phyloP scores from a whole-genome alignment of 768 basidiomycete genomes.

The Artomyces pyxidatus region DNA sequence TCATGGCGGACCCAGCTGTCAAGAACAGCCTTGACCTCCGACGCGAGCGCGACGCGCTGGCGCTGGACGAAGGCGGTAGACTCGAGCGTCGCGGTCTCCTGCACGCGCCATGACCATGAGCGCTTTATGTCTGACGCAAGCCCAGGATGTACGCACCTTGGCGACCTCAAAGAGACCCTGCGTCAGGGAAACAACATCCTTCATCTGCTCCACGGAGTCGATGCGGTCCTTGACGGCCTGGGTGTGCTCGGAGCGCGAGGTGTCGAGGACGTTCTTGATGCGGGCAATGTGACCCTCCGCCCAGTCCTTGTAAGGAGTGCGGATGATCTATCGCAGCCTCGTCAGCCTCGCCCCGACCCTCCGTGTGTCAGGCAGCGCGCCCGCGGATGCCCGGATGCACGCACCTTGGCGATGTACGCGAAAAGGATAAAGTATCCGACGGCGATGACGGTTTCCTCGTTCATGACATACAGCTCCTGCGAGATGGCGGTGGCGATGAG shows the following conservation, averaged over 20 bases:
- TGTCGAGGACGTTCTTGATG: constrained; percentile 74
- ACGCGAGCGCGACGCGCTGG: constrained; percentile 79
- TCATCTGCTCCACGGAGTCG: constrained; percentile 84
- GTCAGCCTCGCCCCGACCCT: constrained; percentile 8
- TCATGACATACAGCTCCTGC: constrained; percentile 94
- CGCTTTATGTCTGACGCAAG: not conserved
- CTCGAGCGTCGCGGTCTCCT: constrained; percentile 93
- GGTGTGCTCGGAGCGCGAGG: constrained; percentile 83
- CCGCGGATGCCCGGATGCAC: constrained; percentile 15
- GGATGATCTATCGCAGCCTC: constrained; percentile 43
- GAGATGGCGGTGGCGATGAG: constrained; percentile 88
- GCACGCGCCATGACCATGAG: not conserved
- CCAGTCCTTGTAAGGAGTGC: constrained; percentile 89
- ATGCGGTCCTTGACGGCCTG: constrained; percentile 92
- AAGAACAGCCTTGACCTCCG: constrained; percentile 89
- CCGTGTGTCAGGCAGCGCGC: not conserved
- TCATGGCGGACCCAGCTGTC: constrained; percentile 99
- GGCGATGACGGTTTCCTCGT: constrained; percentile 90
- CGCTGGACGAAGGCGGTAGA: constrained; percentile 81
- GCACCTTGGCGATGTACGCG: constrained; percentile 72
- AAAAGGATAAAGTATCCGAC: constrained; percentile 79
- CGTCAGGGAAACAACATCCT: constrained; percentile 90
- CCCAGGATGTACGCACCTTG: constrained; percentile 49
- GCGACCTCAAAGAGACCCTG: constrained; percentile 86
- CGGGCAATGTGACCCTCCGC: constrained; percentile 81